phyloP scores from a whole-genome alignment of 371 early-diverging fungal genomes.

The Catenaria anguillulae region DNA sequence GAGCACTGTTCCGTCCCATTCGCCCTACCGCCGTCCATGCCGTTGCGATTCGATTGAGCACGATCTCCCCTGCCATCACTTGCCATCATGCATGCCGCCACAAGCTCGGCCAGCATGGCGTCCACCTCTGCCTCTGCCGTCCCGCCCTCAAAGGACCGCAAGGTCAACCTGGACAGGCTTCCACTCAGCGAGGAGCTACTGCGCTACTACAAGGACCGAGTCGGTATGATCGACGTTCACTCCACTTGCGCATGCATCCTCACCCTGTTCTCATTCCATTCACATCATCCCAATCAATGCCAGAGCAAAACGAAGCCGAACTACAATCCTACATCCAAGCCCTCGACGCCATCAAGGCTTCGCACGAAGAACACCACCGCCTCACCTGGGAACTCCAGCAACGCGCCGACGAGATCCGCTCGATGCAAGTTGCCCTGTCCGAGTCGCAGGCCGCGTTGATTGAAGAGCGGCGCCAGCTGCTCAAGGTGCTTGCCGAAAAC shows the following conservation, averaged over 20 bases:
- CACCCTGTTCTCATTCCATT: not conserved
- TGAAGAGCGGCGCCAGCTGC: constrained; percentile 28
- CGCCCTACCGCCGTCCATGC: too few species aligned
- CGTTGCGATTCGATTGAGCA: too few species aligned
- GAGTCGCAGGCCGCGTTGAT: constrained; percentile 26
- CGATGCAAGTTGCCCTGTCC: constrained; percentile 24
- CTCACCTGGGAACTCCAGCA: constrained; percentile 29
- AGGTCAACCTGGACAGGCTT: constrained; percentile 8
- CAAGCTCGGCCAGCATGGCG: too few species aligned
- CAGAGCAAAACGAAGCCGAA: constrained; percentile 24
- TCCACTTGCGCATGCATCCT: not conserved
- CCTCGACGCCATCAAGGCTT: constrained; percentile 19
- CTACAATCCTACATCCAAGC: constrained; percentile 18
- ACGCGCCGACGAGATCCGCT: constrained; percentile 18
- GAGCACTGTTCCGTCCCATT: too few species aligned
- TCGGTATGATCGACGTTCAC: constrained; percentile 13
- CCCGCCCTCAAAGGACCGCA: not conserved
- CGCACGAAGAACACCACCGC: constrained; percentile 27
- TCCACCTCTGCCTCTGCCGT: too few species aligned
- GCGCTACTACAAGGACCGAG: constrained; percentile 18
- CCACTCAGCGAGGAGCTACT: constrained; percentile 24
- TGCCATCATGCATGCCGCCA: too few species aligned
- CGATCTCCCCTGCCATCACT: too few species aligned
- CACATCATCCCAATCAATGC: not conserved
- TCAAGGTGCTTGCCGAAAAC: constrained; percentile 31